Conservation (phyloP, 257 asterid species). For the Solanum habrochaites region DNA sequence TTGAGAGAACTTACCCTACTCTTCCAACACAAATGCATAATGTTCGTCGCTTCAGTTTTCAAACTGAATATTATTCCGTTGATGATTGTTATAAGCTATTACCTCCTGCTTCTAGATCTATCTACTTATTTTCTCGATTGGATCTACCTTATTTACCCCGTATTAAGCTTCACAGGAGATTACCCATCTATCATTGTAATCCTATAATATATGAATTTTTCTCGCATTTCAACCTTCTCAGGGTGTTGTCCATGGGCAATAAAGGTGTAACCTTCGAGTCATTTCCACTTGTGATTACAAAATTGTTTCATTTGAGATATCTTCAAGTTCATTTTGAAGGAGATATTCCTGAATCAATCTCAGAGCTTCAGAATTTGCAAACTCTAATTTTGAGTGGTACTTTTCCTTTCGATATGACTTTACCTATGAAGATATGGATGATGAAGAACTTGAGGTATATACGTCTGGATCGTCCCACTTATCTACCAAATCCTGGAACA, state of each 20-base stretch:
- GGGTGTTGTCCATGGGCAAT: background rate
- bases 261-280: accelerated
- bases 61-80: too few relatives aligned
- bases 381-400: background rate
- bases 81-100: too few relatives aligned
- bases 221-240: background rate
- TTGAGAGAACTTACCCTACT: background rate
- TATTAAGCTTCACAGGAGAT: too few relatives aligned
- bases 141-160: too few relatives aligned
- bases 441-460: background rate
- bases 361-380: background rate
- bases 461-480: background rate
- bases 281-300: background rate
- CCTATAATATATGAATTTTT: background rate
- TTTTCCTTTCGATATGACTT: background rate
- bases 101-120: too few relatives aligned
- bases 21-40: background rate
- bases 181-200: background rate
- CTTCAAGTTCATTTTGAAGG: background rate
- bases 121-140: too few relatives aligned
- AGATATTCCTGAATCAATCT: background rate
- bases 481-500: background rate
- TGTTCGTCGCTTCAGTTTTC: too few relatives aligned
- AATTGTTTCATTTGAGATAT: background rate
- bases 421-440: background rate